Conservation (phyloP, 129 eudicot genomes). For the Saussurea involucrata region DNA sequence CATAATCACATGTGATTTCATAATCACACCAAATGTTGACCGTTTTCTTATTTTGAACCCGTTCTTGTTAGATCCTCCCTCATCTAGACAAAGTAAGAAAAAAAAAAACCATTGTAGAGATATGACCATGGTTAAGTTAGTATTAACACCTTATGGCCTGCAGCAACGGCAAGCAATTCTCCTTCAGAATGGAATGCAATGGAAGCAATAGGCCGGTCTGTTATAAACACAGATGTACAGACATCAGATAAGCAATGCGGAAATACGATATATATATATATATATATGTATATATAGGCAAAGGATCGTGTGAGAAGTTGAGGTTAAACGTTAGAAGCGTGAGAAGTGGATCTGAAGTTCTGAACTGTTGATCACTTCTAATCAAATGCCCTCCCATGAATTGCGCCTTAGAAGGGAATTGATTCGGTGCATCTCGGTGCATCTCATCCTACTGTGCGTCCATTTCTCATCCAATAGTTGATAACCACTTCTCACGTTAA, state of each 20-base stretch:
- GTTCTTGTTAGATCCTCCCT: background rate
- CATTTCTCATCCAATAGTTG: no score
- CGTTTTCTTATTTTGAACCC: background rate
- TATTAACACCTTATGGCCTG: constrained; percentile 65
- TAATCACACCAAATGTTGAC: no score
- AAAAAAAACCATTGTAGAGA: background rate
- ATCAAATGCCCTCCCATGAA: no score
- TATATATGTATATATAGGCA: background rate
- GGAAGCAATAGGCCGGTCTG: constrained; percentile 79
- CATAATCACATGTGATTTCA: background rate
- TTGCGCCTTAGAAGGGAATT: no score
- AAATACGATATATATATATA: background rate
- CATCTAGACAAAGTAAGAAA: background rate
- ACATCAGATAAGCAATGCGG: constrained; percentile 3
- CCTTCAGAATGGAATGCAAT: constrained; percentile 80
- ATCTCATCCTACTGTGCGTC: no score
- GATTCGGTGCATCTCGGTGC: no score
- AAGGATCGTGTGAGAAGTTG: no score
- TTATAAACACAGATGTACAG: background rate
- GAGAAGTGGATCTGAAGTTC: no score
- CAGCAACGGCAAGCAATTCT: constrained; percentile 73
- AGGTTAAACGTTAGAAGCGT: no score
- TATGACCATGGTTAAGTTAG: constrained; percentile 3
- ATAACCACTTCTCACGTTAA: no score
- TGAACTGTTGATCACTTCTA: no score